Evolutionary conservation across 2,329 filamentous ascomycete species (phyloP).

Genomic region (Alternaria incomplexa): DNA sequence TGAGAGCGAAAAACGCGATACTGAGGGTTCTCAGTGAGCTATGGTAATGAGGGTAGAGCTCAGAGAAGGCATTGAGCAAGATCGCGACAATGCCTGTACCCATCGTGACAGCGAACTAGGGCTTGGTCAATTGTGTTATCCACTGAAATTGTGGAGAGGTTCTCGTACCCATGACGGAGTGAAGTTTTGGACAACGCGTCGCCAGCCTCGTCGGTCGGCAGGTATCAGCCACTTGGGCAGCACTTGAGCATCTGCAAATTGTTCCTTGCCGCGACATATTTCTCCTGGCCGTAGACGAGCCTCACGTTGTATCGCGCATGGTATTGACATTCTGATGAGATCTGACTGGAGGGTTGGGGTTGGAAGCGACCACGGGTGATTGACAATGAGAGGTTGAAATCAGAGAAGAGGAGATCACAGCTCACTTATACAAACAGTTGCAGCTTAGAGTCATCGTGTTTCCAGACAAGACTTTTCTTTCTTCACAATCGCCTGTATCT

Average conservation of each 20-base stretch:
- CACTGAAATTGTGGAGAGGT: background rate
- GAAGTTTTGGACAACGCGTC: conserved; percentile 42
- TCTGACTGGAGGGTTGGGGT: background rate
- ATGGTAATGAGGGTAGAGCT: conserved; percentile 58
- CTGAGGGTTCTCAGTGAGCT: conserved; percentile 60
- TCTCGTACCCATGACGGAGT: conserved; percentile 42
- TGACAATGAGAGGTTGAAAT: background rate
- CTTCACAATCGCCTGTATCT: background rate
- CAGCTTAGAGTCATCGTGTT: background rate
- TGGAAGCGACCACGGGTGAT: background rate
- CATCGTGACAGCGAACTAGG: conserved; percentile 32
- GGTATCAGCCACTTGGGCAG: conserved; percentile 36
- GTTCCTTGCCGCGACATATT: background rate
- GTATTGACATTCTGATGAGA: background rate
- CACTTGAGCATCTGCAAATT: background rate
- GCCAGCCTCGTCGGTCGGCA: conserved; percentile 34
- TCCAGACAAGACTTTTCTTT: background rate
- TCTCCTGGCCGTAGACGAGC: background rate
- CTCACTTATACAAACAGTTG: background rate
- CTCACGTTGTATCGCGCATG: background rate
- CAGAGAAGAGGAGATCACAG: background rate
- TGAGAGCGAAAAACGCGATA: conserved; percentile 65
- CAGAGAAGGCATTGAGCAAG: conserved; percentile 64
- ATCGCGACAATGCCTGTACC: conserved; percentile 54
- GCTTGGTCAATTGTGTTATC: background rate